phyloP scores from a whole-genome alignment of 768 basidiomycete species.

The Kwoniella europaea region DNA sequence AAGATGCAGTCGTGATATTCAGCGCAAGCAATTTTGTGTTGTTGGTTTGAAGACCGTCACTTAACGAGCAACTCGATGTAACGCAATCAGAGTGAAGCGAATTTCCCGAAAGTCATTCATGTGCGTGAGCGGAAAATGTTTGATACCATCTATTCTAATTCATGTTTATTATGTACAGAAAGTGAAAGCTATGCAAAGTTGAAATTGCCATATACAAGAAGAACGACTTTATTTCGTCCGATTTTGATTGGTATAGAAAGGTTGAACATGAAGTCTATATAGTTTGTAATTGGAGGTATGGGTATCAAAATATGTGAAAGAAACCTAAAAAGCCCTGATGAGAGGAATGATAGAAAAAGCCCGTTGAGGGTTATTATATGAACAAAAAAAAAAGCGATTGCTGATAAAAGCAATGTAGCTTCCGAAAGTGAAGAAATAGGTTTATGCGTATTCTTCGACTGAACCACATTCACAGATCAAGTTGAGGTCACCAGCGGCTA shows the following conservation, averaged over 20 bases:
- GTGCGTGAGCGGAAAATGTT: not conserved
- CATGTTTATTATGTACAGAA: not conserved
- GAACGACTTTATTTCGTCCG: not conserved
- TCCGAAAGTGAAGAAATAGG: no score
- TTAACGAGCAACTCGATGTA: no score
- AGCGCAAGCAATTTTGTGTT: no score
- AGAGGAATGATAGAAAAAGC: slow-evolving; percentile 1
- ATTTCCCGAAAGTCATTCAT: not conserved
- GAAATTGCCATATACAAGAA: slow-evolving; percentile 23
- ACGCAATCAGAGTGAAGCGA: no score
- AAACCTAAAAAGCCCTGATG: slow-evolving; percentile 1
- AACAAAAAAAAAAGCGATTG: not conserved
- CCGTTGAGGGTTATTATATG: slow-evolving; percentile 13
- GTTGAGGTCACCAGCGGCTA: slow-evolving; percentile 91
- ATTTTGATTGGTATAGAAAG: not conserved
- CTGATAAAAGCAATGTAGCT: not conserved
- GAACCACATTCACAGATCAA: slow-evolving; percentile 64
- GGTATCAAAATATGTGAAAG: not conserved
- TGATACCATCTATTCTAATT: not conserved
- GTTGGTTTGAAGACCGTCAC: no score
- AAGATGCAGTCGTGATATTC: no score
- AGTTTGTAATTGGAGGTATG: not conserved
- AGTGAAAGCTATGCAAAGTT: slow-evolving; percentile 27
- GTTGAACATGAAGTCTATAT: slow-evolving; percentile 13
- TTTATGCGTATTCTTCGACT: slow-evolving; percentile 58